Percentiles rank a stretch among this genome's conserved stretches.
Conservation (phyloP, 2,329 filamentous ascomycete species). For the Metarhizium guizhouense region DNA sequence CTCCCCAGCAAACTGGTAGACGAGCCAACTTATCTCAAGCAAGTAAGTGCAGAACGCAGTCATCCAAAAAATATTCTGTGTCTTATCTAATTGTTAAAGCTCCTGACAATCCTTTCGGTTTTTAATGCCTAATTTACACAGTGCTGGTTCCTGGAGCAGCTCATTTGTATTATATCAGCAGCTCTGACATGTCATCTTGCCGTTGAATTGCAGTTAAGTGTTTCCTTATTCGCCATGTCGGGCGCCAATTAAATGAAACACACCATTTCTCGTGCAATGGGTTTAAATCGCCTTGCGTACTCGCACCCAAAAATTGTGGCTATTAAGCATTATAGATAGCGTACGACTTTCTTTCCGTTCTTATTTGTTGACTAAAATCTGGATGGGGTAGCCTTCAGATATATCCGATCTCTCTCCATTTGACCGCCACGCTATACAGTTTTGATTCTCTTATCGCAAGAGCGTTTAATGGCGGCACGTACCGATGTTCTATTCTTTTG, state of each 20-base stretch:
- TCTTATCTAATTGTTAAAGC: slow-evolving; percentile 22
- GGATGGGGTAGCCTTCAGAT: neutral
- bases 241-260: neutral
- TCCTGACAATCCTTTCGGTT: slow-evolving; percentile 46
- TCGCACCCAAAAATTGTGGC: neutral
- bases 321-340: neutral
- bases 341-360: neutral
- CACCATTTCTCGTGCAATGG: neutral
- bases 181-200: neutral
- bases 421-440: neutral
- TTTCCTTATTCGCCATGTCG: neutral
- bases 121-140: slow-evolving; percentile 19
- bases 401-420: neutral
- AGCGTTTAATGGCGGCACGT: neutral
- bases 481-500: neutral
- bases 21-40: slow-evolving; percentile 88
- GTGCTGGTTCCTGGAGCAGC: neutral
- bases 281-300: neutral
- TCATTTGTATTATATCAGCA: neutral
- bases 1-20: slow-evolving; percentile 78
- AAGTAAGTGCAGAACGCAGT: slow-evolving; percentile 58
- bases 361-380: neutral
- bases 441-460: neutral
- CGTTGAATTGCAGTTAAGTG: neutral
- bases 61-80: neutral